phyloP scores from a whole-genome alignment of 2,329 filamentous ascomycete genomes.

The Diaporthe sp. region DNA sequence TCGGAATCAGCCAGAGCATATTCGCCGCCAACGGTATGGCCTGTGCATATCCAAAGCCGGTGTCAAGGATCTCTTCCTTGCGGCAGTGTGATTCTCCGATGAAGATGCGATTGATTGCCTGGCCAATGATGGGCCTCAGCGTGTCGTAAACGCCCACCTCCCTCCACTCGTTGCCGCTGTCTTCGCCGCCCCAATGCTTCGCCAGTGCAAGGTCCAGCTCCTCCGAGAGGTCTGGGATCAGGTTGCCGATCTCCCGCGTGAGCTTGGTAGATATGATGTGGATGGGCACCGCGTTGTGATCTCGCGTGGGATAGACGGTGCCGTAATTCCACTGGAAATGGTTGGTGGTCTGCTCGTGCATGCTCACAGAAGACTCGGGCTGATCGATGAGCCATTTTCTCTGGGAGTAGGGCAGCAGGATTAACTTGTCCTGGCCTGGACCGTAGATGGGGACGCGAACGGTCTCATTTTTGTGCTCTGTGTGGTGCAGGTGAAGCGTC shows the following conservation, averaged over 20 bases:
- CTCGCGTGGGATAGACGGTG: constrained; percentile 37
- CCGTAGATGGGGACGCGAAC: constrained; percentile 35
- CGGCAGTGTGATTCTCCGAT: constrained; percentile 19
- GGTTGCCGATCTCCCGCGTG: constrained; percentile 33
- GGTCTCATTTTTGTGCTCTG: constrained; percentile 37
- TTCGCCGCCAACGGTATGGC: constrained; percentile 34
- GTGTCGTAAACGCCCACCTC: constrained; percentile 37
- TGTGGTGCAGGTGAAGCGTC: constrained; percentile 37
- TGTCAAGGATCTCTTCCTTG: constrained; percentile 24
- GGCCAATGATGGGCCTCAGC: constrained; percentile 34
- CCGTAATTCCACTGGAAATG: constrained; percentile 35
- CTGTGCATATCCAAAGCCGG: constrained; percentile 34
- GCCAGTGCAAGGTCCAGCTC: constrained; percentile 35
- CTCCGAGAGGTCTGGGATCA: constrained; percentile 32
- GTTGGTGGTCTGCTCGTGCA: constrained; percentile 36
- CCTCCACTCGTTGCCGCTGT: constrained; percentile 32
- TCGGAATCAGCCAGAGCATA: constrained; percentile 31
- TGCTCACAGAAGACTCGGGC: constrained; percentile 38
- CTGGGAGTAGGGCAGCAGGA: constrained; percentile 27
- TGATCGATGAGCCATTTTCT: constrained; percentile 36
- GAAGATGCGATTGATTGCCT: constrained; percentile 37
- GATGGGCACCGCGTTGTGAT: constrained; percentile 35
- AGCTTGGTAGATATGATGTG: constrained; percentile 36
- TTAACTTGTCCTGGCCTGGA: constrained; percentile 27
- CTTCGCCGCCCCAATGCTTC: constrained; percentile 23